Conservation (phyloP, 768 basidiomycete genomes). For the Amanita subjunquillea region DNA sequence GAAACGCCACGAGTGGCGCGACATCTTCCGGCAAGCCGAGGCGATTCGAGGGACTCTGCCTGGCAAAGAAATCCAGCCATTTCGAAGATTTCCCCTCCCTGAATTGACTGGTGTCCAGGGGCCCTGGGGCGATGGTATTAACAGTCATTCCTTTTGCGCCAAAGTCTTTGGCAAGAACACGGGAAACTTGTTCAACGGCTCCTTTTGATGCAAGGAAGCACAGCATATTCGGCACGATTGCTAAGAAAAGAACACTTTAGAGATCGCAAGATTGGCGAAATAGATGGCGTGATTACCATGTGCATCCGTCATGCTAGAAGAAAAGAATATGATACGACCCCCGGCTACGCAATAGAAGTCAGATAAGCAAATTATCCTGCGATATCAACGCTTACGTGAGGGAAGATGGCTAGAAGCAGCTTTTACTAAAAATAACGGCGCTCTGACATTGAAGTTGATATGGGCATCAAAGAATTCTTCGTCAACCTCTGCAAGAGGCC, state of each 20-base stretch:
- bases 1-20: constrained; percentile 40
- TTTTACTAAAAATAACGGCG: constrained; percentile 45
- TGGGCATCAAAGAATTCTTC: constrained; percentile 42
- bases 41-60: constrained; percentile 34
- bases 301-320: constrained; percentile 34
- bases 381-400: constrained; percentile 22
- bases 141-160: constrained; percentile 42
- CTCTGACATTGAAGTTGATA: constrained; percentile 48
- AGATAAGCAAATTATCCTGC: not conserved
- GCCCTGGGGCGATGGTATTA: constrained; percentile 46
- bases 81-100: constrained; percentile 40
- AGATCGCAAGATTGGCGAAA: not conserved
- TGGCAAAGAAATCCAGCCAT: constrained; percentile 33
- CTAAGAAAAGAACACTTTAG: constrained; percentile 10
- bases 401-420: constrained; percentile 31
- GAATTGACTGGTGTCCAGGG: constrained; percentile 46
- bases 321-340: constrained; percentile 49
- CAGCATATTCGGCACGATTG: constrained; percentile 35
- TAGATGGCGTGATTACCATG: constrained; percentile 19
- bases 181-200: constrained; percentile 47
- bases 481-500: constrained; percentile 36
- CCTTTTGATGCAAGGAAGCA: constrained; percentile 48
- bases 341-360: constrained; percentile 23
- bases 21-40: constrained; percentile 43
- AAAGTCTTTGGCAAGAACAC: constrained; percentile 51